Base-by-base conservation (phyloP, 2,329 filamentous ascomycete genomes). In the Fusarium chlamydosporum region DNA sequence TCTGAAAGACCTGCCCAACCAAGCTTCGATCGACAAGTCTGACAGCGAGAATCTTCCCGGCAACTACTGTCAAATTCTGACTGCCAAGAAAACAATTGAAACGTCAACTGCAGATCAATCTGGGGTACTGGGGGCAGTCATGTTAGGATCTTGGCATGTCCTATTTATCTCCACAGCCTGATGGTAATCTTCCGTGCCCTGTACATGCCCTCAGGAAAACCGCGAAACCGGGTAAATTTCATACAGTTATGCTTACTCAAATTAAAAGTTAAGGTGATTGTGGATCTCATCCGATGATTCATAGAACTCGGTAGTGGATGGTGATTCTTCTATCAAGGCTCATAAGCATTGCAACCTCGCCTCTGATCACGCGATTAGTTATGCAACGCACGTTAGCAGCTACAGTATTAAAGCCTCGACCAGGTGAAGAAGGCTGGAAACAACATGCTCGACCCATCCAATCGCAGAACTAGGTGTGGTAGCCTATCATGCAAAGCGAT, bases 161-260 rank as follows among this genome's bases (percentile, higher is more conserved):
- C 35, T 18, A 3, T 15, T 7, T 27, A 16, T 27, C 46, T 29
- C 31, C 11, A n/a, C 38, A 26, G 18, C 23, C 38, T 35, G 12
- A 31, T 43, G 16, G 37, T 26, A 54, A 38, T 34, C 18, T 53
- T 35, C 16, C 13, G 59, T 62, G 27, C 59, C 59, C n/a, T n/a
- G n/a, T 62, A 47, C 35, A 35, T 41, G 55, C 55, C 59, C 59
- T 56, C 40, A 46, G 29, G 46, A 62, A 55, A 52, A 18, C 16
- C 18, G 33, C 33, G 52, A 15, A 5, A 27, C 20, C 5, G n/a
- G 35, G 42, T 20, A 26, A 5, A 31, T n/a, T 2, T 7, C n/a
- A n/a, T 11, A 1, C 9, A 13, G 34, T 18, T 12, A 26, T 27
- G 12, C 15, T 38, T 34, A 2, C 5, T 8, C 1, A 12, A 8